Evolutionary conservation across 2,329 filamentous ascomycete species (phyloP).

Genomic region (Purpureocillium lavendulum): DNA sequence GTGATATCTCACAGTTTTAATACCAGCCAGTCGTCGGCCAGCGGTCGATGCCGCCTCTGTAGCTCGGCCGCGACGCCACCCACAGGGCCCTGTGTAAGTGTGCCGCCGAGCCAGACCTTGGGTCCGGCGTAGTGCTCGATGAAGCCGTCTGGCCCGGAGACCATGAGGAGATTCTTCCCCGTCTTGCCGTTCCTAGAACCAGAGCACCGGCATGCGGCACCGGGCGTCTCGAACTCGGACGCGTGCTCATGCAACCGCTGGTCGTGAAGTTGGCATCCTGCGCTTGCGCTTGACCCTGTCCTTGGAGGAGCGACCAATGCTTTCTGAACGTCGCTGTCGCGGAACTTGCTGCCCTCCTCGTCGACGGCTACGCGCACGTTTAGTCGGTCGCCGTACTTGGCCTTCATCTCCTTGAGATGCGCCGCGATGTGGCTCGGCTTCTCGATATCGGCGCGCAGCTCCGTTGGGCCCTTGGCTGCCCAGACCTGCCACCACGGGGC

Average conservation of each 20-base stretch:
- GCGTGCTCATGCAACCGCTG: conserved; percentile 17
- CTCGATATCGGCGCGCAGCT: conserved; percentile 12
- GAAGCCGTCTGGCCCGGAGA: conserved; percentile 90
- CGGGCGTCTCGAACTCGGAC: conserved; percentile 21
- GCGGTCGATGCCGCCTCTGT: conserved; percentile 31
- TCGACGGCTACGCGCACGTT: conserved; percentile 73
- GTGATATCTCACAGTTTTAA: conserved; percentile 46
- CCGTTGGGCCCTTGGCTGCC: conserved; percentile 8
- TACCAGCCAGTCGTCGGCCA: conserved; percentile 39
- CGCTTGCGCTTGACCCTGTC: background rate
- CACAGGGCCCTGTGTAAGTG: conserved; percentile 66
- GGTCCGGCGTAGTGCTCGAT: conserved; percentile 69
- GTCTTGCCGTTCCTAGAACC: conserved; percentile 8
- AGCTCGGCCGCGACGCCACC: conserved; percentile 59
- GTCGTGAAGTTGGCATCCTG: conserved; percentile 20
- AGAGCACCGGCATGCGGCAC: conserved; percentile 16
- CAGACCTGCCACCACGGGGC: conserved; percentile 18
- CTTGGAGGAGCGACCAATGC: conserved; percentile 14
- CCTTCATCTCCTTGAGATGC: conserved; percentile 56
- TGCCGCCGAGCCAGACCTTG: conserved; percentile 66
- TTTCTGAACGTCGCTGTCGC: conserved; percentile 36
- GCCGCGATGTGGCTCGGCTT: conserved; percentile 43
- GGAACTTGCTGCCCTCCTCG: conserved; percentile 63
- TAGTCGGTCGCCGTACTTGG: conserved; percentile 45
- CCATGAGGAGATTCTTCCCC: conserved; percentile 60